phyloP scores from a whole-genome alignment of 2,329 filamentous ascomycete species.

The Penicillium sp. region DNA sequence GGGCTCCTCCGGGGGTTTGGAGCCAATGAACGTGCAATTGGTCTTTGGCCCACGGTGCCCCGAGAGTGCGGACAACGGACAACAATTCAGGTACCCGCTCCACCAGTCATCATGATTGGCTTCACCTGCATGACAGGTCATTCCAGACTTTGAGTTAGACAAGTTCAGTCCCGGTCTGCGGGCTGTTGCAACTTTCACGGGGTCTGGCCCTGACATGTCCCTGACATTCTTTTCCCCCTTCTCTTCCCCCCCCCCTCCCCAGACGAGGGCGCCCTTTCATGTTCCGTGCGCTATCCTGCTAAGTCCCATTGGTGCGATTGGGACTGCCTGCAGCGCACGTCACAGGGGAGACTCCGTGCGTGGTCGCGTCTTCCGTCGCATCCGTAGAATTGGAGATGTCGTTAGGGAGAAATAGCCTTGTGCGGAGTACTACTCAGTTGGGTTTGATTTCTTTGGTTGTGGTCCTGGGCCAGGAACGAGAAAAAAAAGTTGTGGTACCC shows the following conservation, averaged over 20 bases:
- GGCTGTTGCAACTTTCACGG: slow-evolving; percentile 6
- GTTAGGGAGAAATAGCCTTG: background rate
- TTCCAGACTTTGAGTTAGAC: slow-evolving; percentile 21
- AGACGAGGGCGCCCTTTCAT: background rate
- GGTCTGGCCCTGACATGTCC: slow-evolving; percentile 1
- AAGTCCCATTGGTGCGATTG: slow-evolving; percentile 15
- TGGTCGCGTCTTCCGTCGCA: slow-evolving; percentile 12
- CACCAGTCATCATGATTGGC: slow-evolving; percentile 20
- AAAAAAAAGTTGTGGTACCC: background rate
- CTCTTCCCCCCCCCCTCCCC: background rate
- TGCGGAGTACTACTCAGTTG: background rate
- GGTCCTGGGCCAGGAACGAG: slow-evolving; percentile 1
- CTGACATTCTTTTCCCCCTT: background rate
- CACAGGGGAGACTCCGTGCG: slow-evolving; percentile 19
- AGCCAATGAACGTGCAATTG: slow-evolving; percentile 23
- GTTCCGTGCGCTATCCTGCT: slow-evolving; percentile 11
- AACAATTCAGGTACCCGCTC: slow-evolving; percentile 31
- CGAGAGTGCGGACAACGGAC: slow-evolving; percentile 17
- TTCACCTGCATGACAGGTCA: slow-evolving; percentile 21
- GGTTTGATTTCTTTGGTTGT: background rate
- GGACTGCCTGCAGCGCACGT: slow-evolving; percentile 20
- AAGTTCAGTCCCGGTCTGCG: slow-evolving; percentile 14
- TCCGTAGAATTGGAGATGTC: background rate
- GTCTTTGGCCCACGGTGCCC: slow-evolving; percentile 9
- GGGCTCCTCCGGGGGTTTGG: slow-evolving; percentile 9